Evolutionary conservation across 2,329 filamentous ascomycete genomes (phyloP).

Genomic region (Colletotrichum melonis): DNA sequence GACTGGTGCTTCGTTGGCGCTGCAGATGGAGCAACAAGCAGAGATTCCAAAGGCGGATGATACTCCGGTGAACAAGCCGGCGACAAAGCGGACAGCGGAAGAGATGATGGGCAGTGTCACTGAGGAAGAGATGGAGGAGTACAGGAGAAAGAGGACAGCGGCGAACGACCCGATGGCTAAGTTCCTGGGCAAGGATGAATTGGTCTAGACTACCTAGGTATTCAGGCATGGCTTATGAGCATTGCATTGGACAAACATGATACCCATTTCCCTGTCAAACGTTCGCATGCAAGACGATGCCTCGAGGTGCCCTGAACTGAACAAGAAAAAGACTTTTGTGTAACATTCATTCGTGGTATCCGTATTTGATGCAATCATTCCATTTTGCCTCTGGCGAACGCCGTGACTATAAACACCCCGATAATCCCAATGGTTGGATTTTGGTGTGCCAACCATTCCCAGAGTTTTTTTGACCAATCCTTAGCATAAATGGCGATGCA

Average conservation of each 20-base stretch:
- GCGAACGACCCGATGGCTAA: conserved; percentile 90
- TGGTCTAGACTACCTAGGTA: conserved; percentile 54
- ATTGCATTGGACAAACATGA: conserved; percentile 30
- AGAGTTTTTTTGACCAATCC: conserved; percentile 34
- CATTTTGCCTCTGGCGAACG: conserved; percentile 63
- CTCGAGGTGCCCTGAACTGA: conserved; percentile 3
- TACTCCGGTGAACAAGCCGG: conserved; percentile 42
- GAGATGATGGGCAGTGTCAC: conserved; percentile 83
- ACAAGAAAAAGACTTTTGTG: conserved; percentile 30
- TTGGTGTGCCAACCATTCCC: conserved; percentile 45
- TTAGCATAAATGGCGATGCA: conserved; percentile 42
- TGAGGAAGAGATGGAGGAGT: conserved; percentile 88
- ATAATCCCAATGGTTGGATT: conserved; percentile 49
- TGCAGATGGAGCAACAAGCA: conserved; percentile 36
- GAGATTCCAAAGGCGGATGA: conserved; percentile 44
- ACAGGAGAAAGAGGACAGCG: conserved; percentile 78
- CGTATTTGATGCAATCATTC: conserved; percentile 48
- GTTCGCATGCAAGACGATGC: conserved; percentile 16
- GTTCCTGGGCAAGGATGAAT: conserved; percentile 78
- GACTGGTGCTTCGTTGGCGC: conserved; percentile 57
- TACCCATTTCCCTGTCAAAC: conserved; percentile 33
- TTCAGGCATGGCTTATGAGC: neutral
- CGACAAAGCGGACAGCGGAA: conserved; percentile 79
- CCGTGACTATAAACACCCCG: conserved; percentile 61
- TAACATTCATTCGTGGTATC: conserved; percentile 37